Evolutionary conservation across 164 flowering plant genomes (phyloP).

Genomic region (Tinospora cordifolia): DNA sequence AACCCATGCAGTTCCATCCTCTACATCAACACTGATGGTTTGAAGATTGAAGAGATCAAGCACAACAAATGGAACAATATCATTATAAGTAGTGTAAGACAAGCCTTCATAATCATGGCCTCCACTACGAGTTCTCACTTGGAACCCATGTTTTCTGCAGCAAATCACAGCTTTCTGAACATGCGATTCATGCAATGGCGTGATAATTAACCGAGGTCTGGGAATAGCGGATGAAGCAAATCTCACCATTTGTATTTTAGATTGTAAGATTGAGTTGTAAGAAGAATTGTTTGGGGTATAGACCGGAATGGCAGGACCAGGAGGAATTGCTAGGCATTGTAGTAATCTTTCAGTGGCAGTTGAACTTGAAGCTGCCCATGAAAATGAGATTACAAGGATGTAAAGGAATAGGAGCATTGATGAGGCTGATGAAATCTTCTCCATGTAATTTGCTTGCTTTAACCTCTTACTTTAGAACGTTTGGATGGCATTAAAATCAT

Average conservation of each 20-base stretch:
- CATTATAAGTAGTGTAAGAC: background rate
- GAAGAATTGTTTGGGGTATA: constrained; percentile 7
- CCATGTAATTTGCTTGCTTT: too few relatives aligned
- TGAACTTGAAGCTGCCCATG: constrained; percentile 8
- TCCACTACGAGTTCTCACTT: constrained; percentile 4
- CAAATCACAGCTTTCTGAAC: constrained; percentile 7
- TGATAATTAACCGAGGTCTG: constrained; percentile 3
- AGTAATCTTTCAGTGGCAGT: background rate
- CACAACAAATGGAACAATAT: constrained; percentile 7
- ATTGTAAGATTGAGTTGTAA: background rate
- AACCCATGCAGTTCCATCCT: constrained; percentile 8
- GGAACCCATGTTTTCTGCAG: constrained; percentile 2
- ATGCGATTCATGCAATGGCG: constrained; percentile 4
- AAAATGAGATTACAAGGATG: background rate
- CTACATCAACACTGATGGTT: constrained; percentile 5
- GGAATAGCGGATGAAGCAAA: background rate
- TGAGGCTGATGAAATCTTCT: background rate
- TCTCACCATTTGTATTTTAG: background rate
- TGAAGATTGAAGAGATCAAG: constrained; percentile 7
- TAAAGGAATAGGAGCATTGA: background rate
- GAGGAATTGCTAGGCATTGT: background rate
- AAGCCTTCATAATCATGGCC: background rate
- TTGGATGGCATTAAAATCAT: too few relatives aligned
- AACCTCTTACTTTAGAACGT: too few relatives aligned
- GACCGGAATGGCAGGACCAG: background rate